Percentiles rank a stretch among this genome's conserved stretches.
These are phyloP conservation scores for Geopyxis carbonaria DNA, from an alignment of 495 filamentous ascomycete genomes.

Conservation along the genomic window DNA sequence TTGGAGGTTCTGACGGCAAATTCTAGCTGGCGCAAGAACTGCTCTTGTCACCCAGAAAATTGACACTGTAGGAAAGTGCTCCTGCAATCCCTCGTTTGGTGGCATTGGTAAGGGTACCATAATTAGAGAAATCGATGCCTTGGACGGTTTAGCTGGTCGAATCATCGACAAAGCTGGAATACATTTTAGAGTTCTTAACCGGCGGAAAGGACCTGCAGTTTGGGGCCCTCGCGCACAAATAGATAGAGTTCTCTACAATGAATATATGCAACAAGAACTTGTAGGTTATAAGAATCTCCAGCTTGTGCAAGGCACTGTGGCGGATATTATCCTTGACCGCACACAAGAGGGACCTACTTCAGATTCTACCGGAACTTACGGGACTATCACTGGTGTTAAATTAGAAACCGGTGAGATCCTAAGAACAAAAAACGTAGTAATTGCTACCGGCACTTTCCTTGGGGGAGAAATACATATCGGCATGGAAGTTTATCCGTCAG, in stretches of 20 bases:
- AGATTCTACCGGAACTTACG: slow-evolving; percentile 37
- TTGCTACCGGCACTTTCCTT: slow-evolving; percentile 91
- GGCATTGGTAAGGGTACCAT: slow-evolving; percentile 99
- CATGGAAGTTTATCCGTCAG: slow-evolving; percentile 63
- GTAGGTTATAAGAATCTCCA: slow-evolving; percentile 54
- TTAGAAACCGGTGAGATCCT: slow-evolving; percentile 82
- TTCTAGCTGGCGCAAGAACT: slow-evolving; percentile 58
- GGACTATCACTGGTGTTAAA: slow-evolving; percentile 67
- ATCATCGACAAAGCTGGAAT: slow-evolving; percentile 88
- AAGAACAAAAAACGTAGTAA: slow-evolving; percentile 63
- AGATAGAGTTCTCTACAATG: slow-evolving; percentile 76
- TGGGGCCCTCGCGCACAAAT: slow-evolving; percentile 97
- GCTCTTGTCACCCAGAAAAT: slow-evolving; percentile 74
- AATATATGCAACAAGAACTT: slow-evolving; percentile 81
- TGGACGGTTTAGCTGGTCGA: slow-evolving; percentile 77
- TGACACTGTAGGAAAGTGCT: slow-evolving; percentile 85
- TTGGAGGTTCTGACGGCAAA: neutral
- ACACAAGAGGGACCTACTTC: slow-evolving; percentile 31
- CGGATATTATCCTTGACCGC: slow-evolving; percentile 61
- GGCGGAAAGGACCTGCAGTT: slow-evolving; percentile 81
- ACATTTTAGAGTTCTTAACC: slow-evolving; percentile 78
- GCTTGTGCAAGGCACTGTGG: slow-evolving; percentile 72
- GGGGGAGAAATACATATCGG: slow-evolving; percentile 96
- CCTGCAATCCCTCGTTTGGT: slow-evolving; percentile 93
- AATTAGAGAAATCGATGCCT: slow-evolving; percentile 83